A percentile compares a stretch with the other conserved stretches of the same genome.
phyloP scores from a whole-genome alignment of 164 flowering plant genomes.

The Protea cynaroides region DNA sequence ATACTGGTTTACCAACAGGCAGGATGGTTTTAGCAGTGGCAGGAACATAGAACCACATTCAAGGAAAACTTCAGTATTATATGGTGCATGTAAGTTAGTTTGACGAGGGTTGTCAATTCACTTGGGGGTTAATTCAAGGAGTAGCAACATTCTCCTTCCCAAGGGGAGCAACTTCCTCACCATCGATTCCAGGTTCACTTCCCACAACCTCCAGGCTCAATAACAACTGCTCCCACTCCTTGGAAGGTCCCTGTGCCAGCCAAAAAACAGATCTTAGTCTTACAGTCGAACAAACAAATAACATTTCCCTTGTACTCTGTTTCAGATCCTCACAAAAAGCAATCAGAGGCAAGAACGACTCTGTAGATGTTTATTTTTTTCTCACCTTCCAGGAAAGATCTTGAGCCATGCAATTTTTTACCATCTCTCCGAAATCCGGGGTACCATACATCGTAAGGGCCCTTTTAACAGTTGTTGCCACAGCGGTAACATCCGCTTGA shows the following conservation, averaged over 20 bases:
- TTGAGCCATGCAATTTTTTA: constrained; percentile 81
- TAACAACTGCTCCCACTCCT: constrained; percentile 65
- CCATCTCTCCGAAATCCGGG: constrained; percentile 60
- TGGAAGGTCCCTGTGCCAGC: constrained; percentile 69
- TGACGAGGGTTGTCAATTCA: too few species aligned
- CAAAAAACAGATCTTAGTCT: neutral
- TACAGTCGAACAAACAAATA: neutral
- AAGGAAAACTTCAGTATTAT: too few species aligned
- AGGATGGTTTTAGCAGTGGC: too few species aligned
- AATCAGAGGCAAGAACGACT: neutral
- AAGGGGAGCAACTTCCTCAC: constrained; percentile 84
- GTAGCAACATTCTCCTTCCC: constrained; percentile 90
- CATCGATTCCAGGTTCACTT: constrained; percentile 61
- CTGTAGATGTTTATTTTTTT: neutral
- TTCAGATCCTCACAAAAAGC: neutral
- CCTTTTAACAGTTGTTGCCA: constrained; percentile 43
- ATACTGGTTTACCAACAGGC: too few species aligned
- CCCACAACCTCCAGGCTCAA: constrained; percentile 58
- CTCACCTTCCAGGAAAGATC: constrained; percentile 97
- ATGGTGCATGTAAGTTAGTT: too few species aligned
- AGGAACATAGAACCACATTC: too few species aligned
- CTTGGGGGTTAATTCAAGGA: constrained; percentile 35
- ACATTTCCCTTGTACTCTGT: neutral
- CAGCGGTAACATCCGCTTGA: constrained; percentile 63
- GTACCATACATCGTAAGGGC: constrained; percentile 62